Evolutionary conservation across 1,284 basidiomycete genomes (phyloP).

Genomic region (Salmacisia buchloeana): DNA sequence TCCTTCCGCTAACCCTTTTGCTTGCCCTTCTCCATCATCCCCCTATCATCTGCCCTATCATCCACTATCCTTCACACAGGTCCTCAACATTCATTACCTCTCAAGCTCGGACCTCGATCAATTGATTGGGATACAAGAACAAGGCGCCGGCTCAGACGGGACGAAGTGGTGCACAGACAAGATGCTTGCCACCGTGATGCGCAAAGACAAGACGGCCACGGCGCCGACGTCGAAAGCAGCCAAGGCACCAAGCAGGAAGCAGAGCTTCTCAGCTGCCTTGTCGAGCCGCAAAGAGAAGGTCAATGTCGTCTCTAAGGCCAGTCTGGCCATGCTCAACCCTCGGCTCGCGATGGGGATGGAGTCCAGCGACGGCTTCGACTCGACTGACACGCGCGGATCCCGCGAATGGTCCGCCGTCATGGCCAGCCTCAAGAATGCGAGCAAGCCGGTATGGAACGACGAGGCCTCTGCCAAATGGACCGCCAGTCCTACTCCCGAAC

Average conservation of each 20-base stretch:
- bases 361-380: not conserved
- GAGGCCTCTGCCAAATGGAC: conserved; percentile 12
- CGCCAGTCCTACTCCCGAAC: conserved; percentile 33
- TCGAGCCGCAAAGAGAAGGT: conserved; percentile 33
- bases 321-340: conserved; percentile 40
- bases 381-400: not conserved
- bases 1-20: too few species aligned
- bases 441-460: conserved; percentile 3
- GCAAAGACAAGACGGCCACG: conserved; percentile 1
- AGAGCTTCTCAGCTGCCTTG: conserved; percentile 12
- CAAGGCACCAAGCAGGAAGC: not conserved
- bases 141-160: not conserved
- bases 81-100: too few species aligned
- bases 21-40: not conserved
- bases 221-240: not conserved
- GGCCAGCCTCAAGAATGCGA: conserved; percentile 1
- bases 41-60: conserved; percentile 1
- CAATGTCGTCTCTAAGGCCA: conserved; percentile 43
- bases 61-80: not conserved
- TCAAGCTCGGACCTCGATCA: too few species aligned
- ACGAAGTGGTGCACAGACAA: not conserved
- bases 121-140: too few species aligned
- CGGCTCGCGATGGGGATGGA: conserved; percentile 46
- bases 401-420: not conserved
- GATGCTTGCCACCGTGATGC: conserved; percentile 5